Evolutionary conservation across 768 basidiomycete species (phyloP), one percentile per base, ranked within the genome.

Genomic region (Trametes coccinea): DNA sequence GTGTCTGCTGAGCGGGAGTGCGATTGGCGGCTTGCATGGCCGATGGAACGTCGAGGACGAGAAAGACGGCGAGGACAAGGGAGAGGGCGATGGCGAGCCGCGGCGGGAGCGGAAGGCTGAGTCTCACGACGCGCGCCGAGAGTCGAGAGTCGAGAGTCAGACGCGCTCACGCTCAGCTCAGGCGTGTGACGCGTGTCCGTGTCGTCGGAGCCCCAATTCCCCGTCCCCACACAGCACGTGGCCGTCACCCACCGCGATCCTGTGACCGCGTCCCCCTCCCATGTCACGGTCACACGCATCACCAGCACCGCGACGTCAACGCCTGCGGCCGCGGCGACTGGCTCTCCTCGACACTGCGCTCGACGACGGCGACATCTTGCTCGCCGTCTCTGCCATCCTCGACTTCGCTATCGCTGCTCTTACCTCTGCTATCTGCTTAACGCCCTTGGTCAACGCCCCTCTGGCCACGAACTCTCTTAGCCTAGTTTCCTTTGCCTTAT

Each of bases 1-100:
- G 76, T 33, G 67, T 58, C 52, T 66, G 75, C 66, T 72, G 62
- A 43, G 72, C 73, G n/a, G 76, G 34, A 5, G 67, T 66, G 51
- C 70, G 58, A 39, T 65, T 60, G 56, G 68, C 57, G 43, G 70
- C 65, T 67, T 75, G 73, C 72, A 74, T 74, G 29, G 45, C 62
- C 61, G 73, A 73, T 33, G 45, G 62, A 63, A 59, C 62, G 54
- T 53, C 52, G 54, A 53, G 47, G 69, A 49, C 47, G 59, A 56
- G 66, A 64, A 67, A 53, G 65, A 56, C 11, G 30, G 46, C 34
- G 34, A 37, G 34, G 11, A 37, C 6, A 37, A 37, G 34, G 11
- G 34, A 6, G n/a, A 49, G 16, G 48, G 48, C 48, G 48, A 49
- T 49, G 48, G 48, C 10, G 27, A 31, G 48, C 45, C 10, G 39